Evolutionary conservation across 2,329 filamentous ascomycete species (phyloP), one percentile per base, ranked within the genome.

Genomic region (Fusarium sp.): DNA sequence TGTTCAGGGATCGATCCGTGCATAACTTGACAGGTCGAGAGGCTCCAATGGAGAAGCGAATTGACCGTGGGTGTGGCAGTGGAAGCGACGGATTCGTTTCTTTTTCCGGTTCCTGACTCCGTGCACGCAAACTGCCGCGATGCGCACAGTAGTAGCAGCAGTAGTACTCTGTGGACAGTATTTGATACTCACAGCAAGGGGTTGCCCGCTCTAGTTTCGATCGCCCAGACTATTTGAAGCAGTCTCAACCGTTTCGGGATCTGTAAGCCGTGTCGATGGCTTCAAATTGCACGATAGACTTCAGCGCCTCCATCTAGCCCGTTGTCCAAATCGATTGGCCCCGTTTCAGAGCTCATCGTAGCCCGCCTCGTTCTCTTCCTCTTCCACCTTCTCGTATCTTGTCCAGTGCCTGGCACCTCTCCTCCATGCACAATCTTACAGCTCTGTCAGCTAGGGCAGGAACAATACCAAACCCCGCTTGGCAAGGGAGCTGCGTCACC

Each of bases 11-110:
- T 64, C 39, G 50, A 65, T 41, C 50, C 62, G 62, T 69, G 67
- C 67, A 64, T 57, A 55, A 49, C 62, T 69, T 63, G 62, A 69
- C 65, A 68, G 62, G 65, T 10, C 51, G 30, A 66, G 65, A 68
- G 60, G 33, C 35, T 49, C 33, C 19, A 53, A 54, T 62, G 40
- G 56, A 37, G 40, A 44, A 19, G 20, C 47, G 22, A 23, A 68
- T 62, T 56, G 48, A 61, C 46, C 49, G 37, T 50, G 43, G 39
- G 33, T 53, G 27, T 50, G 43, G 39, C 39, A 49, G 27, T 48
- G 32, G 13, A 45, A 19, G 45, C 44, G 40, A 57, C 30, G 37
- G 50, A 25, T 25, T 49, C 30, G 62, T 46, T 68, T 46, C 65
- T 62, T 50, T 67, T 58, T 20, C 61, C 65, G 37, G 65, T 56